A percentile compares a stretch with the other conserved stretches of the same genome.
These are phyloP conservation scores for Betula pendula DNA, from an alignment of 306 rosid genomes.

Conservation along the genomic window DNA sequence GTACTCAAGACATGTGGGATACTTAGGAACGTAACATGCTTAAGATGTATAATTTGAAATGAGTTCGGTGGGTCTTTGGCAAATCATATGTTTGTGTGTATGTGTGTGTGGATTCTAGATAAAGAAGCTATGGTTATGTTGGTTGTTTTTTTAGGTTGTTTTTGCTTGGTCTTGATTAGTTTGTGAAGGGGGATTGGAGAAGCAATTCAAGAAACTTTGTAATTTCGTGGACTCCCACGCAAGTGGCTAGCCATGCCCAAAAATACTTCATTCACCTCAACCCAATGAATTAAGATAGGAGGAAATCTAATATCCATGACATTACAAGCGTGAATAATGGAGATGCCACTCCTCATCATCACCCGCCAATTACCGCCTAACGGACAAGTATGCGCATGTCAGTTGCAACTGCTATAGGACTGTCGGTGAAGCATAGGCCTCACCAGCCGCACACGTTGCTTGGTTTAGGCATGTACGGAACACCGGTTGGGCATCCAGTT, in stretches of 20 bases:
- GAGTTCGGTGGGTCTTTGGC: background rate
- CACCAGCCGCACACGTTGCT: conserved; percentile 65
- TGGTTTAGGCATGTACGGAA: conserved; percentile 85
- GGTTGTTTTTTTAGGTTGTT: conserved; percentile 60
- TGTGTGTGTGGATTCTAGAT: background rate
- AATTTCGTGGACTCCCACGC: conserved; percentile 94
- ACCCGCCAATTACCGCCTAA: conserved; percentile 81
- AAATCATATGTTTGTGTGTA: background rate
- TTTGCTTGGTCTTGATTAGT: conserved; percentile 92
- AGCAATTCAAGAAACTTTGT: conserved; percentile 97
- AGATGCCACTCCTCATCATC: conserved; percentile 37
- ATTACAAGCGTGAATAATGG: conserved; percentile 86
- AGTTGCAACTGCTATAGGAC: conserved; percentile 51
- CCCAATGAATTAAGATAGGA: conserved; percentile 91
- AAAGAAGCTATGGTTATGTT: conserved; percentile 7
- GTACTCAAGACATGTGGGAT: too few species aligned
- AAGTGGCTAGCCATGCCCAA: conserved; percentile 98
- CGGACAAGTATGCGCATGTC: conserved; percentile 52
- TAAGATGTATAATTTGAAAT: too few species aligned
- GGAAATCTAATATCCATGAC: conserved; percentile 95
- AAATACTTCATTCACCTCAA: conserved; percentile 91
- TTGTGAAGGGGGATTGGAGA: conserved; percentile 99
- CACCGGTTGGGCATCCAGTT: conserved; percentile 85
- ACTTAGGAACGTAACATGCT: too few species aligned
- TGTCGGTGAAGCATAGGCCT: conserved; percentile 63